Evolutionary conservation across 768 basidiomycete species (phyloP), one percentile per base, ranked within the genome.

Genomic region (Tylopilus balloui): DNA sequence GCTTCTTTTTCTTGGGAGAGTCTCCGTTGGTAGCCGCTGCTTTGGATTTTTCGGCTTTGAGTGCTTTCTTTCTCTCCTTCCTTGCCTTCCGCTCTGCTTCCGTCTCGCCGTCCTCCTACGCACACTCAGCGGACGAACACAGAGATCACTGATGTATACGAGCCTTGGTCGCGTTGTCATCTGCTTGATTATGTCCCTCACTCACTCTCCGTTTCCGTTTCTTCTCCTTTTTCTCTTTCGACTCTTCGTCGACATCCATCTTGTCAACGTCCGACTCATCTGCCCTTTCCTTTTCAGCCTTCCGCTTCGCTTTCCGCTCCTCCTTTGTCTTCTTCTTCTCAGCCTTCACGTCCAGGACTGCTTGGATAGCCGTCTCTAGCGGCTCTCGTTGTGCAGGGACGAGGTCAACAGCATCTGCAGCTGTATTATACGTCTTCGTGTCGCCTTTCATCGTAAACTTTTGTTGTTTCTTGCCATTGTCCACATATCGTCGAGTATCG

Each of bases 321-420:
- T 91, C 87, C 71, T 89, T 91, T 32, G 79, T 80, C 62, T 73
- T 81, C 68, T 75, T 78, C 76, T 90, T 92, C 73, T 95, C 93
- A 53, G 86, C 86, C 71, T 91, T 91, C 58, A 89, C 86, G 50
- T 93, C 89, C 57, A 81, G 61, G 34, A 81, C 89, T 27, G 76
- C 84, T 69, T 84, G 77, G 20, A 91, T 72, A 3, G 92, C 92
- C 20, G 75, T 68, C 58, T 88, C 81, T 67, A 85, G 71, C n/a
- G 91, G 83, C 43, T 85, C 83, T 43, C 84, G 79, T 68, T 94
- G 93, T 27, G 95, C 89, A 32, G 93, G 79, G 40, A 97, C 79
- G 52, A 97, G 74, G 60, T 84, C 81, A 42, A 90, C 80, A 23
- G 80, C 80, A 67, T 98, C 95, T 29, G 89, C 88, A 25, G 83